Percentiles rank a stretch among this genome's conserved stretches.
phyloP scores from a whole-genome alignment of 2,329 filamentous ascomycete species.

The Raffaelea ambrosiae region DNA sequence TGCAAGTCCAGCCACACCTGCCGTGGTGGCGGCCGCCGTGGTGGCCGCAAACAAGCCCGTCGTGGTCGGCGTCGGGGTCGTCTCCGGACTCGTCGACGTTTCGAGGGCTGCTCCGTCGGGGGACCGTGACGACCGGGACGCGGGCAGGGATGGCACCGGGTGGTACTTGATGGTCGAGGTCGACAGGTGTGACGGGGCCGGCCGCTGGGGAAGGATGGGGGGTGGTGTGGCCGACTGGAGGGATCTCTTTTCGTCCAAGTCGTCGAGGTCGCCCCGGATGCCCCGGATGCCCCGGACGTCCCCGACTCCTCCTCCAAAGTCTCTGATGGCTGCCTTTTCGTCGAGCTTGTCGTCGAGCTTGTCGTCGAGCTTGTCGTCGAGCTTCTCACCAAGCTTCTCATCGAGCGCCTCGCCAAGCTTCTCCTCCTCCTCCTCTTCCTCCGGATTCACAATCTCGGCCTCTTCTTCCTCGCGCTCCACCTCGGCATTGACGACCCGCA shows the following conservation, averaged over 20 bases:
- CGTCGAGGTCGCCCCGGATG: too few relatives aligned
- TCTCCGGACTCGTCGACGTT: background rate
- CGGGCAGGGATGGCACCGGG: background rate
- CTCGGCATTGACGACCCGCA: slow-evolving; percentile 84
- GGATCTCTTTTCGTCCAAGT: background rate
- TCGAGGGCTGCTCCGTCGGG: too few relatives aligned
- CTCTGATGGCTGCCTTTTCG: background rate
- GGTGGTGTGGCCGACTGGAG: too few relatives aligned
- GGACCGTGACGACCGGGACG: background rate
- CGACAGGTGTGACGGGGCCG: background rate
- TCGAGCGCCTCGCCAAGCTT: background rate
- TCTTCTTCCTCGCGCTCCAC: slow-evolving; percentile 24
- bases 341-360: background rate
- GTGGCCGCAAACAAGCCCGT: background rate
- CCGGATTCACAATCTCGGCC: slow-evolving; percentile 8
- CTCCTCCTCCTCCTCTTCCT: slow-evolving; percentile 1
- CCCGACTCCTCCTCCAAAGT: background rate
- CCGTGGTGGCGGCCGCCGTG: background rate
- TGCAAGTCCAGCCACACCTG: background rate
- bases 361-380: background rate
- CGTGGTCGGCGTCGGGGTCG: background rate
- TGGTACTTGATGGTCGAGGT: background rate
- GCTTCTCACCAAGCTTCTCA: background rate
- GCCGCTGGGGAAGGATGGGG: background rate
- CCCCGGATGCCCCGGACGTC: too few relatives aligned